phyloP scores from a whole-genome alignment of 2,329 filamentous ascomycete species.

The Epichloe amarillans region DNA sequence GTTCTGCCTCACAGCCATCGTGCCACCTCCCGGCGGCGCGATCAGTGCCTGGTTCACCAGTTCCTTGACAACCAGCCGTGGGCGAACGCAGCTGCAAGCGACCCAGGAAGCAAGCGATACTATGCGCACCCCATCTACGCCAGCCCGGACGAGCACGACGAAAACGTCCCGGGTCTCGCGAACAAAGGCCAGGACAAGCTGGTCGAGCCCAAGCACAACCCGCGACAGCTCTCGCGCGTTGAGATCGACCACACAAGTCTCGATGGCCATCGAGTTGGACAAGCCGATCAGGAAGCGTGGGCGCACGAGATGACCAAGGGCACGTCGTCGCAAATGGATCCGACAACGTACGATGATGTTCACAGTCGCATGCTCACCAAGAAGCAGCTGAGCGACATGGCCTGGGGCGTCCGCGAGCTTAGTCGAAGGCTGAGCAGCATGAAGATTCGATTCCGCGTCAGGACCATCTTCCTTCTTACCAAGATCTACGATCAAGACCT shows the following conservation, averaged over 20 bases:
- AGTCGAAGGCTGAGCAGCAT: conserved; percentile 77
- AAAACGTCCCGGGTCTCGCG: conserved; percentile 7
- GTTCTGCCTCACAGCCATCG: conserved; percentile 18
- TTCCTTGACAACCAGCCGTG: conserved; percentile 44
- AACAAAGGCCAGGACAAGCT: conserved; percentile 10
- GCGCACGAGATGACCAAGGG: conserved; percentile 31
- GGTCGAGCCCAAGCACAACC: conserved; percentile 12
- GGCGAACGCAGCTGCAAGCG: conserved; percentile 15
- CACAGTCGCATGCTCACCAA: conserved; percentile 77
- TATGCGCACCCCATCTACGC: conserved; percentile 17
- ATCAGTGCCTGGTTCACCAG: conserved; percentile 53
- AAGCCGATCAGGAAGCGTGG: conserved; percentile 45
- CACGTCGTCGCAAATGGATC: conserved; percentile 27
- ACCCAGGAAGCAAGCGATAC: conserved; percentile 15
- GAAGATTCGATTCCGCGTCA: conserved; percentile 67
- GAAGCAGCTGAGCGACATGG: conserved; percentile 92
- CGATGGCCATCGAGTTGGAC: conserved; percentile 31
- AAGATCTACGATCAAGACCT: conserved; percentile 82
- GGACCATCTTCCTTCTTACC: conserved; percentile 74
- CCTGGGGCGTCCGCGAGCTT: conserved; percentile 83
- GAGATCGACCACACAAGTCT: conserved; percentile 28
- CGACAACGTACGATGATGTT: conserved; percentile 23
- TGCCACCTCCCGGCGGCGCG: conserved; percentile 20
- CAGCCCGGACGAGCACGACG: conserved; percentile 7
- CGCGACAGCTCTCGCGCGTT: conserved; percentile 13